Evolutionary conservation across 148 eudicot species (phyloP), one percentile per base, ranked within the genome.

Genomic region (Drosera capensis): DNA sequence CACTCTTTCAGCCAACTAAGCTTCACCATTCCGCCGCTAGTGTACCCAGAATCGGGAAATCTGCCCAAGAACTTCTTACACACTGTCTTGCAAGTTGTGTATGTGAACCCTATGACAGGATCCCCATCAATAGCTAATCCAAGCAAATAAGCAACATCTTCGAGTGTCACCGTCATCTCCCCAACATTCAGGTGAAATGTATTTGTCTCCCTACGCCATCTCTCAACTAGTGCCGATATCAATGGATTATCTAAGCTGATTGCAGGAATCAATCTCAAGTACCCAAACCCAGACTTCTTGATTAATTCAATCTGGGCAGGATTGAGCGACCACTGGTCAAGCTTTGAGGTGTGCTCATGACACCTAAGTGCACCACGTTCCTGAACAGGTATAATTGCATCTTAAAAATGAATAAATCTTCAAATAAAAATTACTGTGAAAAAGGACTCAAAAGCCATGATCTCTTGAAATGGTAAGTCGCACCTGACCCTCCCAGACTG

Each of bases 401-500:
- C 26, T 48, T 45, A 46, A n/a, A n/a, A n/a, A n/a, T n/a, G n/a
- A n/a, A n/a, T n/a, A n/a, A n/a, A n/a, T n/a, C n/a, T n/a, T n/a
- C n/a, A n/a, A n/a, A n/a, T n/a, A n/a, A n/a, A n/a, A n/a, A n/a
- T 9, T 37, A 11, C 14, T 14, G 26, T 13, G 31, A 55, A 14
- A 7, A 51, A 39, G 43, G 22, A 23, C 16, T 59, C 20, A 18
- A 22, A n/a, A 39, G 35, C 14, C 43, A 41, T 18, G 20, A 19
- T 22, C 45, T 16, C 20, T 20, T 11, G 24, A 22, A 19, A 15
- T 46, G 6, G n/a, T 24, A 65, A 47, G 26, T 1, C 44, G 45
- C 63, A 90, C 99, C 99, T 90, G 95, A 63, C 95, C 99, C 65
- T 90, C 99, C 95, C 99, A 90, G 53, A 90, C 79, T 3, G 95